phyloP scores from a whole-genome alignment of 768 basidiomycete genomes.

The Gloeopeniophorella convolvens region DNA sequence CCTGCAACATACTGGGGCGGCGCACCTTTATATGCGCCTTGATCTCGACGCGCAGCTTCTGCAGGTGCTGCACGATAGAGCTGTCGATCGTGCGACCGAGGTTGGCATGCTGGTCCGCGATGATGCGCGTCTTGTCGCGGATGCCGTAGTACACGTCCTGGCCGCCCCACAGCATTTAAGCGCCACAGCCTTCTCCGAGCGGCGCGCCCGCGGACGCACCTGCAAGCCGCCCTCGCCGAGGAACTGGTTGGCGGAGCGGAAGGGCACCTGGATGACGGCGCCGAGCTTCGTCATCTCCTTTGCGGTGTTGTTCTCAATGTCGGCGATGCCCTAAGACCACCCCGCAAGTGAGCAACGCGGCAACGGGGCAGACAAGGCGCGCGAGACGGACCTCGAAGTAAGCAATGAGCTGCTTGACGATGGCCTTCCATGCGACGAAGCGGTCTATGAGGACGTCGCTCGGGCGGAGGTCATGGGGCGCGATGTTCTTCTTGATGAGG shows the following conservation, averaged over 20 bases:
- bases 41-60: constrained; percentile 91
- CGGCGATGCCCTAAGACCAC: constrained; percentile 47
- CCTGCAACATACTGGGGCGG: not conserved
- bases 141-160: constrained; percentile 91
- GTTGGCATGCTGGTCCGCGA: constrained; percentile 95
- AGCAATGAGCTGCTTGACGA: constrained; percentile 91
- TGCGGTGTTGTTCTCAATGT: constrained; percentile 93
- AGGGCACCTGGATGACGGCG: constrained; percentile 95
- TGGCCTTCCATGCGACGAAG: constrained; percentile 91
- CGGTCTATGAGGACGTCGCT: constrained; percentile 96
- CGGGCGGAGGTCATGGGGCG: constrained; percentile 82
- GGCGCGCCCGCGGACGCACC: constrained; percentile 32
- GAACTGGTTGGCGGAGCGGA: constrained; percentile 93
- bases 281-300: constrained; percentile 90
- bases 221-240: constrained; percentile 96
- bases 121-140: constrained; percentile 86
- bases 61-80: constrained; percentile 95
- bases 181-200: no score
- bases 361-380: no score
- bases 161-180: no score
- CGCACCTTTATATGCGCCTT: constrained; percentile 93
- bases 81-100: constrained; percentile 94
- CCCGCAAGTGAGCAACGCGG: not conserved
- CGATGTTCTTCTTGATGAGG: constrained; percentile 92
- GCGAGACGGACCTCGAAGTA: constrained; percentile 66